A percentile compares a stretch with the other conserved stretches of the same genome.
These are phyloP conservation scores for Diutina scorzettiae DNA, from an alignment of 1,139 yeast species.

Conservation along the genomic window DNA sequence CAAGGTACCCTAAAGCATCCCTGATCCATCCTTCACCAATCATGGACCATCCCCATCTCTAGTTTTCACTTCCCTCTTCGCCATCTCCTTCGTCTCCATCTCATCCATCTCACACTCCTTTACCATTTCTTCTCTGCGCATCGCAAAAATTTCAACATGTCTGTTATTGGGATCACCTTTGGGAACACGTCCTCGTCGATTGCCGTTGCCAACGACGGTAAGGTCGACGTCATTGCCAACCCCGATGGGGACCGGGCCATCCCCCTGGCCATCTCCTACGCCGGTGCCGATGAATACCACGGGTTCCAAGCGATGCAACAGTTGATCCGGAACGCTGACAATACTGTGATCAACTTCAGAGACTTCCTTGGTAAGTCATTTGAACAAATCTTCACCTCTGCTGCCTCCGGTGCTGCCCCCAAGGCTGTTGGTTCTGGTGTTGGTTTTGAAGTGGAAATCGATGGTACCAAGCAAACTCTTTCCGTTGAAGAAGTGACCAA, in stretches of 20 bases:
- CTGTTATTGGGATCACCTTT: slow-evolving; percentile 85
- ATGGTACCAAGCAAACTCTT: slow-evolving; percentile 35
- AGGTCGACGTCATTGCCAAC: slow-evolving; percentile 94
- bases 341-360: slow-evolving; percentile 86
- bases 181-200: slow-evolving; percentile 95
- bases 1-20: no score
- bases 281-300: slow-evolving; percentile 91
- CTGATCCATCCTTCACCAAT: no score
- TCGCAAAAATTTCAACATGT: slow-evolving; percentile 11
- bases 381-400: slow-evolving; percentile 53
- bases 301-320: slow-evolving; percentile 95
- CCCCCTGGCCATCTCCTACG: slow-evolving; percentile 85
- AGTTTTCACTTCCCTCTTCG: neutral
- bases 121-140: neutral
- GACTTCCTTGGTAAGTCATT: slow-evolving; percentile 77
- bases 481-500: slow-evolving; percentile 68
- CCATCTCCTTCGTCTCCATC: neutral
- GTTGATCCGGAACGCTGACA: slow-evolving; percentile 77
- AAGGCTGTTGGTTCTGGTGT: slow-evolving; percentile 53
- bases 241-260: slow-evolving; percentile 98
- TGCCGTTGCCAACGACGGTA: slow-evolving; percentile 86
- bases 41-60: no score
- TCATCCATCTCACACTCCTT: neutral
- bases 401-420: slow-evolving; percentile 60
- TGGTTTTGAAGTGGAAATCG: slow-evolving; percentile 47